Base-by-base conservation (phyloP, 2,329 filamentous ascomycete genomes). In the Trichoderma brevicompactum region DNA sequence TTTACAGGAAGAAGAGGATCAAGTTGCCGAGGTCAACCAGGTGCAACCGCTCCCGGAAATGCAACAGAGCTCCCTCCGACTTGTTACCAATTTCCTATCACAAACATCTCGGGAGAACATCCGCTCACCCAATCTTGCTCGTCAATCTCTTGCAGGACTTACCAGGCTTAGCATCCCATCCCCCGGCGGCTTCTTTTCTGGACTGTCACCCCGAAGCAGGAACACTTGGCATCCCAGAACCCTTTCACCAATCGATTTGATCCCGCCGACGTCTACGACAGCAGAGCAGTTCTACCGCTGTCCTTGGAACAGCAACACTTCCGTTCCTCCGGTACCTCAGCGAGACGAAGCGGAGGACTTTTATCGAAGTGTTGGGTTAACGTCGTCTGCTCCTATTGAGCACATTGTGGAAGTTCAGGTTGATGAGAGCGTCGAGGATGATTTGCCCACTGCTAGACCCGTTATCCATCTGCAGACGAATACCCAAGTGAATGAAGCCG, bases 231-330 rank as follows among this genome's bases (percentile, higher is more conserved):
- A 92, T 72, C 80, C 89, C 66, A 82, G 84, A 10, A 79, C 79
- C 32, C 23, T 66, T 34, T 63, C 63, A 34, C 79, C 84, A 12
- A 83, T 86, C 7, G 84, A 83, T 17, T 74, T 82, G 68, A 78
- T 80, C 3, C 87, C 87, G 0, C 93, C 93, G 1, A 94, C 92
- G 0, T 97, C 94, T 1, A 92, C 92, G 36, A 93, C 90, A n/a
- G 94, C 94, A 9, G 92, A 97, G 75, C 87, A 90, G 68, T 98
- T 97, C 73, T 98, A 98, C 79, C 89, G 90, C 68, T 85, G 90
- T 34, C 93, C 94, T 3, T 97, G 93, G 89, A 84, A 82, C 69
- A 78, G 78, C 23, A 75, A 81, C 58, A 58, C 78, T n/a, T 73
- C 75, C 7, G 72, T 74, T 43, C 76, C 78, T 32, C 75, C 76